A percentile compares a stretch with the other conserved stretches of the same genome.
phyloP scores from a whole-genome alignment of 179 eudicot genomes.

The Silene noctiflora region DNA sequence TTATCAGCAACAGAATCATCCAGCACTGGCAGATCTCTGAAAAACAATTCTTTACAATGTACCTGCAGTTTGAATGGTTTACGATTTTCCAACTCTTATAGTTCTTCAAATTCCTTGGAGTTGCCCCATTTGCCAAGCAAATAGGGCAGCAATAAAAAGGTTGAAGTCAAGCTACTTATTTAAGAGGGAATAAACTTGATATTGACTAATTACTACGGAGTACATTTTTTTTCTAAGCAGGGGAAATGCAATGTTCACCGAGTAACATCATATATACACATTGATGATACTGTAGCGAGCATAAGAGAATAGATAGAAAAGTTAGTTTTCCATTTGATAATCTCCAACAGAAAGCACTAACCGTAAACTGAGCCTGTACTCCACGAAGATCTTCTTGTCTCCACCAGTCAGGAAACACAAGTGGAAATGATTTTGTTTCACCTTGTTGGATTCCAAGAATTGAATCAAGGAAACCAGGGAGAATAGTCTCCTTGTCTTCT shows the following conservation, averaged over 20 bases:
- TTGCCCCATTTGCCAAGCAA: too few species aligned
- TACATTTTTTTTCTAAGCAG: neutral
- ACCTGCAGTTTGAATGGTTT: slow-evolving; percentile 44
- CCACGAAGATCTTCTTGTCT: slow-evolving; percentile 89
- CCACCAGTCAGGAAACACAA: slow-evolving; percentile 91
- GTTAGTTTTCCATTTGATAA: neutral
- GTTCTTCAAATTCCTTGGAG: neutral
- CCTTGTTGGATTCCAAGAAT: slow-evolving; percentile 74
- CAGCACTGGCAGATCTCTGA: slow-evolving; percentile 75
- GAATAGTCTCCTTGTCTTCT: slow-evolving; percentile 73
- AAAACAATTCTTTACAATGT: slow-evolving; percentile 85
- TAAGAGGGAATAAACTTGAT: slow-evolving; percentile 1
- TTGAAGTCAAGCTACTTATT: neutral
- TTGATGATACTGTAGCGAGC: neutral
- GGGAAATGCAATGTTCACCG: neutral
- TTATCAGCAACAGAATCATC: slow-evolving; percentile 76
- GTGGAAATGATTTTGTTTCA: slow-evolving; percentile 86
- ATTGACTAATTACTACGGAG: neutral
- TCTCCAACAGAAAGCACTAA: slow-evolving; percentile 37
- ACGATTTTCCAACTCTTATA: slow-evolving; percentile 7
- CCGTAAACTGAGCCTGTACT: slow-evolving; percentile 81
- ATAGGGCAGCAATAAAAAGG: neutral
- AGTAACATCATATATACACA: neutral
- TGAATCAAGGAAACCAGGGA: slow-evolving; percentile 87
- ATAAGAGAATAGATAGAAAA: neutral